Evolutionary conservation across 305 asterid species (phyloP), one percentile per base, ranked within the genome.

Genomic region (Withania somnifera): DNA sequence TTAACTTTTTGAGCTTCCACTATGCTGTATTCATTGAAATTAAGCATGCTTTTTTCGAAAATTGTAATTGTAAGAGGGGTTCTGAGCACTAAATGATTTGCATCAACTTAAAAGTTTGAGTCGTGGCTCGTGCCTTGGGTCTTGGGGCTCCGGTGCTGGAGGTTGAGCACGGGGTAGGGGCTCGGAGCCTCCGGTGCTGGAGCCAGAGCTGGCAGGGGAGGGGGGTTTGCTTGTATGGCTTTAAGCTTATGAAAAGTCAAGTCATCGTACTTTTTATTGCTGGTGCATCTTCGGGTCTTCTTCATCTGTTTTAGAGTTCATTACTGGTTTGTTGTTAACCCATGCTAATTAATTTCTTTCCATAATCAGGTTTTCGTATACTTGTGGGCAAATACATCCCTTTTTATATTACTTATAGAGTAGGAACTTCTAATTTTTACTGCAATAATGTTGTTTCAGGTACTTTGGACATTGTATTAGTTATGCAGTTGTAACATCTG

Each of bases 191-290:
- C n/a, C n/a, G n/a, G n/a, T n/a, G n/a, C n/a, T n/a, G n/a, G n/a
- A n/a, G n/a, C n/a, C n/a, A n/a, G n/a, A n/a, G n/a, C n/a, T n/a
- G n/a, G n/a, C n/a, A n/a, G n/a, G n/a, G n/a, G n/a, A n/a, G n/a
- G 87, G 99, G 99, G 57, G 95, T 98, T 71, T 97, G 98, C 89
- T 91, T 97, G 56, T 97, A 97, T 82, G 99, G 99, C n/a, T 97
- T 94, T 89, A 90, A 88, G 91, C 98, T 97, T 86, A 97, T 97
- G 78, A 91, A 89, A 87, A 97, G 95, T 85, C 98, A 97, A 9
- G 95, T 97, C 79, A 89, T 89, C 81, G 99, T 97, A 82, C 98
- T 97, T 84, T 88, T 93, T 83, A 91, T 97, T 87, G 98, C 97
- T 77, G 99, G 99, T 86, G 60, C 86, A 69, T 92, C 95, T 86